Base-by-base conservation (phyloP, 306 rosid genomes). In the Macrotyloma uniflorum region DNA sequence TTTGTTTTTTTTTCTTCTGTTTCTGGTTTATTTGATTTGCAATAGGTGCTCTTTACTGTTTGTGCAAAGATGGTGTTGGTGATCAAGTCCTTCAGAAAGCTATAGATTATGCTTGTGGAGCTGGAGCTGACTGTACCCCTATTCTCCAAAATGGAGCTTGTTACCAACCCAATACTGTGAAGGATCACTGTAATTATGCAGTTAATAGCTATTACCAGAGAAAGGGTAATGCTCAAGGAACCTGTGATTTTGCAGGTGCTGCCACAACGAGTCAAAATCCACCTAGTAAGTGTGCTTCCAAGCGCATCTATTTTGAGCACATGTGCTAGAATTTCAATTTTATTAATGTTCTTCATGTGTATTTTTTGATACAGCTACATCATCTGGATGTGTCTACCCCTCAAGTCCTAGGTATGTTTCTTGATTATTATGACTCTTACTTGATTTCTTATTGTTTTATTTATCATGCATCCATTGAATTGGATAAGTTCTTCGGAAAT, bases 21-120 rank as follows among this genome's bases (percentile, higher is more conserved):
- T 73, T 23, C 16, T 77, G 54, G 33, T 75, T 49, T 11, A 15
- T 19, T 51, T 67, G 43, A 76, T 53, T 10, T 54, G 8, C 33
- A n/a, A 54, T 15, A 95, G 99, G 90, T 86, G 98, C 91, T n/a
- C 72, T 80, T 8, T 96, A 88, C 45, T 96, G 99, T 71, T 0
- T 96, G 66, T 96, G 99, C 71, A 96, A 88, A 73, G 94, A 86
- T 74, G 98, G 97, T 59, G 18, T 81, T 8, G 8, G 83, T 13
- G 88, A 83, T 20, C 83, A 84, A 70, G 50, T 20, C 16, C 97
- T 96, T 75, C 99, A 96, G 86, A 90, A 88, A 80, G 55, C 91
- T 15, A 71, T 96, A 26, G 99, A 96, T 80, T 93, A 93, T 86
- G 99, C 99, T 16, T 96, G 99, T 84, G 97, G 94, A 62, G 68